Percentiles rank a stretch among this genome's conserved stretches.
These are phyloP conservation scores for Serendipita sp. DNA, from an alignment of 1,284 basidiomycete genomes.

Conservation along the genomic window DNA sequence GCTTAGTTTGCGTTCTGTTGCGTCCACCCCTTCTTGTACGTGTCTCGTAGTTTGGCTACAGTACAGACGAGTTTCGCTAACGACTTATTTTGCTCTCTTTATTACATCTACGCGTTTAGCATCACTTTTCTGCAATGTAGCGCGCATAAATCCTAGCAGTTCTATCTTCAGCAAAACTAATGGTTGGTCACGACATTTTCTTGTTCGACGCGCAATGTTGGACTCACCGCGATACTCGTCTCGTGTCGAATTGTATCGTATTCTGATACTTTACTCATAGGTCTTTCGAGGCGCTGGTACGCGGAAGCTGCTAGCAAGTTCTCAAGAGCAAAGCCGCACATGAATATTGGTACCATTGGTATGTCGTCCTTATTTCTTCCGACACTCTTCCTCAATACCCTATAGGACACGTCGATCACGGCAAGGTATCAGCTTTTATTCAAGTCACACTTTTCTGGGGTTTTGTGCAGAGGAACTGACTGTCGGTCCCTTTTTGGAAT, in stretches of 20 bases:
- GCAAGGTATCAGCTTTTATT: background rate
- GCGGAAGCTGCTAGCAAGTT: slow-evolving; percentile 64
- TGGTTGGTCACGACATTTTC: background rate
- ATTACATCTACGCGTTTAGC: background rate
- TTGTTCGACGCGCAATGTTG: background rate
- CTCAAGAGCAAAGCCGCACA: slow-evolving; percentile 80
- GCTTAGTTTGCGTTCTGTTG: too few relatives aligned
- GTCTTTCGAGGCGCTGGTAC: slow-evolving; percentile 40
- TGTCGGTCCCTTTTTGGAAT: slow-evolving; percentile 14
- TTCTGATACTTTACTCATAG: background rate
- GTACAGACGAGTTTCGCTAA: too few relatives aligned
- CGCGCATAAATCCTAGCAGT: background rate
- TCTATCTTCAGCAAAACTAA: background rate
- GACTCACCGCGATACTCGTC: background rate
- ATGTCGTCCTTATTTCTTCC: slow-evolving; percentile 61
- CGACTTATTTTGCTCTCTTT: background rate
- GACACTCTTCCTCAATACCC: background rate
- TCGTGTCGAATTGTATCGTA: background rate
- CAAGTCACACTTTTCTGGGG: background rate
- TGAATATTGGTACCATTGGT: slow-evolving; percentile 92
- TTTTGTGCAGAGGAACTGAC: background rate
- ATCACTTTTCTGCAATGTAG: background rate
- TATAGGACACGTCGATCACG: background rate
- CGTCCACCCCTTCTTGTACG: too few relatives aligned
- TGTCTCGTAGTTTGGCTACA: too few relatives aligned